phyloP scores from a whole-genome alignment of 257 asterid species.

The Mentha longifolia region DNA sequence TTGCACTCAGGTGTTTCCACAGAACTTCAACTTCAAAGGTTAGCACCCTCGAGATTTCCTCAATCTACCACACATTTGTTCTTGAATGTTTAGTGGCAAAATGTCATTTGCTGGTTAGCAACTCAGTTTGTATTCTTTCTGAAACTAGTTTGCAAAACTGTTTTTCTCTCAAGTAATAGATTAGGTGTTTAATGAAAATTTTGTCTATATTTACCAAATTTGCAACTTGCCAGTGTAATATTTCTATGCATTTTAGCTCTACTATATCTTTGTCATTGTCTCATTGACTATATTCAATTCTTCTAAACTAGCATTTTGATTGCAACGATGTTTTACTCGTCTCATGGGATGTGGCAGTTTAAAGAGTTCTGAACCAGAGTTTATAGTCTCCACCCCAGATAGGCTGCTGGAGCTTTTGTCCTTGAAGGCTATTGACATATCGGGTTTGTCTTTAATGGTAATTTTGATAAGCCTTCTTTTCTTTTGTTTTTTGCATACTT shows the following conservation, averaged over 20 bases:
- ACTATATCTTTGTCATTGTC: neutral
- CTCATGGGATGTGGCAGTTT: slow-evolving; percentile 50
- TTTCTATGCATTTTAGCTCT: neutral
- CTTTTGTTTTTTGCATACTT: neutral
- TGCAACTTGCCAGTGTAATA: slow-evolving; percentile 1
- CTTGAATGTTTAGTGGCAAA: neutral
- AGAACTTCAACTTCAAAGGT: slow-evolving; percentile 74
- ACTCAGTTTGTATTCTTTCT: neutral
- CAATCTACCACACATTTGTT: neutral
- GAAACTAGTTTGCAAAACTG: neutral
- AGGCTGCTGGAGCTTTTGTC: slow-evolving; percentile 73
- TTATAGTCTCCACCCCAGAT: slow-evolving; percentile 75
- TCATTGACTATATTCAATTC: neutral
- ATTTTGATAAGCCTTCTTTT: slow-evolving; percentile 1
- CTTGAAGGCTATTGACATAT: slow-evolving; percentile 58
- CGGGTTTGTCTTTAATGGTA: slow-evolving; percentile 80
- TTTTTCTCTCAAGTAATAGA: neutral
- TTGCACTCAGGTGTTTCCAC: slow-evolving; percentile 69
- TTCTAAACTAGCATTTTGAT: neutral
- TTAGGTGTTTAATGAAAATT: neutral
- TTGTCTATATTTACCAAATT: neutral
- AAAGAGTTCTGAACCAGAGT: slow-evolving; percentile 77
- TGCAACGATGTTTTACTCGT: slow-evolving; percentile 16
- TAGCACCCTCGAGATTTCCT: slow-evolving; percentile 20
- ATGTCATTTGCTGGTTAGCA: neutral